A percentile compares a stretch with the other conserved stretches of the same genome.
Evolutionary conservation across 108 stramenopile genomes (phyloP).

Genomic region (Cyclotella cryptica): DNA sequence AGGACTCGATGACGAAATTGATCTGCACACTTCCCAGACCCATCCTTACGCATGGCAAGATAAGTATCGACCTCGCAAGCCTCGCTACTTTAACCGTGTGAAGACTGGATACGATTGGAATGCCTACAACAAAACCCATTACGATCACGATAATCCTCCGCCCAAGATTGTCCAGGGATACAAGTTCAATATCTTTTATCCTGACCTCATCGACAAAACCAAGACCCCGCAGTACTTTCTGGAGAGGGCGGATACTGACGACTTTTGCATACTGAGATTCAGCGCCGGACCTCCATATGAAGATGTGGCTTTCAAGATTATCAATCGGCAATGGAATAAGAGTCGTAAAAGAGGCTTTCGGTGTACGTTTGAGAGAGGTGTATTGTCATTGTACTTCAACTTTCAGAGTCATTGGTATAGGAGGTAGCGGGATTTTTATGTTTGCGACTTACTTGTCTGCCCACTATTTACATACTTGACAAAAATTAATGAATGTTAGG

Average conservation of each 20-base stretch:
- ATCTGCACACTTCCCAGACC: constrained; percentile 26
- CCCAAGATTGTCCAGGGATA: constrained; percentile 99
- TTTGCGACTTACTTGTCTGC: background rate
- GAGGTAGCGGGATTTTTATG: constrained; percentile 53
- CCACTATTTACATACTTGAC: too few species aligned
- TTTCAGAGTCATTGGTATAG: constrained; percentile 97
- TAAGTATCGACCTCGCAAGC: constrained; percentile 96
- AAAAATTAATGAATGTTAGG: too few species aligned
- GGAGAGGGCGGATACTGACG: constrained; percentile 89
- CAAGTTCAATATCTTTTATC: constrained; percentile 99
- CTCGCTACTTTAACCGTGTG: constrained; percentile 99
- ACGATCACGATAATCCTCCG: constrained; percentile 98
- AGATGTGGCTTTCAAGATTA: constrained; percentile 99
- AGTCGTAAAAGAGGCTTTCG: constrained; percentile 93
- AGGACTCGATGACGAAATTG: constrained; percentile 77
- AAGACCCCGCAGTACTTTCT: constrained; percentile 94
- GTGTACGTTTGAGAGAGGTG: constrained; percentile 97
- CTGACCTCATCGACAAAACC: constrained; percentile 96
- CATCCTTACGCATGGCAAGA: constrained; percentile 87
- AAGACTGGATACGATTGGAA: constrained; percentile 99
- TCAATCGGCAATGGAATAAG: constrained; percentile 98
- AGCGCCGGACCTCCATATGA: constrained; percentile 98
- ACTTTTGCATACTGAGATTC: constrained; percentile 98
- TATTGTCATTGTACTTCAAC: constrained; percentile 96
- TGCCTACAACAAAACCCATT: constrained; percentile 99